Conservation (phyloP, 768 basidiomycete genomes). For the Rhodosporidiobolus odoratus region DNA sequence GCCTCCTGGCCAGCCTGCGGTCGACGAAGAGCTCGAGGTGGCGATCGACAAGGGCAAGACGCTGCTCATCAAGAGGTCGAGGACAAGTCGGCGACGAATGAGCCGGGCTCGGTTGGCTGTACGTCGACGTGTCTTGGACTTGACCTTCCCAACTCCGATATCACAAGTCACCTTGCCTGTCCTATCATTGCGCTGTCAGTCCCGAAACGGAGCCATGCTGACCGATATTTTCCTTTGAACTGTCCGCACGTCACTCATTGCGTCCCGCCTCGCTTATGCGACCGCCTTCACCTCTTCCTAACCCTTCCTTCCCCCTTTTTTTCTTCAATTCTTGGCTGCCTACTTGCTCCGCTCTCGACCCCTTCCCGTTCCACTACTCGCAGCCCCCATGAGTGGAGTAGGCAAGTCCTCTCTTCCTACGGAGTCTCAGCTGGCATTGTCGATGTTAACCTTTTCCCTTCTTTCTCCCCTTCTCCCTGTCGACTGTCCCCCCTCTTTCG, state of each 20-base stretch:
- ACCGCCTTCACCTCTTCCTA: too few species aligned
- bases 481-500: not conserved
- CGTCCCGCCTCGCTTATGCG: too few species aligned
- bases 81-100: slow-evolving; percentile 82
- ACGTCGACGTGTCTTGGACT: not conserved
- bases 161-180: too few species aligned
- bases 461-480: too few species aligned
- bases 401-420: too few species aligned
- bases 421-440: too few species aligned
- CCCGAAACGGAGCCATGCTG: not conserved
- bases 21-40: slow-evolving; percentile 75
- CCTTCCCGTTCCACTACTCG: not conserved
- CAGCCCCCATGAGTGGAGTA: too few species aligned
- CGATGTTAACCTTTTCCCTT: too few species aligned
- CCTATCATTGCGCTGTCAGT: too few species aligned
- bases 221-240: too few species aligned
- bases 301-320: not conserved
- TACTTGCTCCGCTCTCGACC: not conserved
- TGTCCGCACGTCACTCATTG: too few species aligned
- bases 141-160: too few species aligned
- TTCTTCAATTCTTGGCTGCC: not conserved
- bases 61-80: slow-evolving; percentile 84
- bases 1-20: slow-evolving; percentile 85
- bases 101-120: slow-evolving; percentile 94
- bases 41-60: slow-evolving; percentile 80